Conservation (phyloP, 1,284 basidiomycete species). For the Leccinum glutinopallens region DNA sequence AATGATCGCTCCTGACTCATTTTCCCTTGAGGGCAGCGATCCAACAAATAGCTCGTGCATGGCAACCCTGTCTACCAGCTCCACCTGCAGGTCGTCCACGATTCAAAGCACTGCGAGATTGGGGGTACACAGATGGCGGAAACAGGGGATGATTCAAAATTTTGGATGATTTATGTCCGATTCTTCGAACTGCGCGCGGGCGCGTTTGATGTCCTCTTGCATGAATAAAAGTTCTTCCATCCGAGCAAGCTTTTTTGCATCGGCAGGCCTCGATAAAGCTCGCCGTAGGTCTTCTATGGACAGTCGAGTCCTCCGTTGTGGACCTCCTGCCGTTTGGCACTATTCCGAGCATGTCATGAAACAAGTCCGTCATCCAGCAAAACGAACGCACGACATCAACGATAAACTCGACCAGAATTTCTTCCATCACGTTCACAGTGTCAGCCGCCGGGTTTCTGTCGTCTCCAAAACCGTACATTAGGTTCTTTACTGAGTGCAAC, state of each 20-base stretch:
- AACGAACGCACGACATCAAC: constrained; percentile 73
- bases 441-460: constrained; percentile 86
- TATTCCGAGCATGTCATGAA: constrained; percentile 34
- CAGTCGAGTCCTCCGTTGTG: constrained; percentile 69
- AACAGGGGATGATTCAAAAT: constrained; percentile 35
- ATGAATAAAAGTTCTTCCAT: constrained; percentile 90
- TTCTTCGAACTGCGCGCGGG: constrained; percentile 76
- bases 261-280: constrained; percentile 72
- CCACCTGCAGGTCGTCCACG: not conserved
- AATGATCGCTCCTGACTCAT: constrained; percentile 32
- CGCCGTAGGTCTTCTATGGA: constrained; percentile 82
- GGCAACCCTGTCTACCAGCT: not conserved
- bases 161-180: constrained; percentile 57
- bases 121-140: constrained; percentile 2
- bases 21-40: constrained; percentile 1
- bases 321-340: constrained; percentile 72
- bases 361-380: constrained; percentile 15
- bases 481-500: constrained; percentile 65
- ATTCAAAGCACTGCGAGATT: not conserved
- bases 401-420: constrained; percentile 91
- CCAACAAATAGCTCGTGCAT: constrained; percentile 6
- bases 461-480: constrained; percentile 97
- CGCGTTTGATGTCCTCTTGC: constrained; percentile 91
- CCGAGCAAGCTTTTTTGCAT: constrained; percentile 84
- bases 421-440: constrained; percentile 90